Base-by-base conservation (phyloP, 306 rosid species). In the Arachis hypogaea region DNA sequence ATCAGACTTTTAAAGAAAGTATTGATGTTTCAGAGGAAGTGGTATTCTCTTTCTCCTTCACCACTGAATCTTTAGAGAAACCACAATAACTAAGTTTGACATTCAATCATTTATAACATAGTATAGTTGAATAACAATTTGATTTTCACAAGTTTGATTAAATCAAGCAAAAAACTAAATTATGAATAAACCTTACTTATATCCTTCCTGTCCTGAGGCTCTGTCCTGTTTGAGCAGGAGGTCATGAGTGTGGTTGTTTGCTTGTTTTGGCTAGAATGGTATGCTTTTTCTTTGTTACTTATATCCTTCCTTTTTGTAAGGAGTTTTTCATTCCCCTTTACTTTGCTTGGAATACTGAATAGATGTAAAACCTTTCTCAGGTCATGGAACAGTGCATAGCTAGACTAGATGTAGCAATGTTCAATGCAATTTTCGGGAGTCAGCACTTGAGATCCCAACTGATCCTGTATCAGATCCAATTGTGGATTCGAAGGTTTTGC, bases 391-490 rank as follows among this genome's bases (percentile, higher is more conserved):
- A 88, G 7, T 88, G 97, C 82, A 69, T 89, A 65, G 82, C 93
- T 57, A 94, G 97, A 81, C 84, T 94, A 49, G 99, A 94, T 69
- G 87, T 88, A 80, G 99, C 99, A 1, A 94, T 94, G 97, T 88
- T 94, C 82, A 94, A 94, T 83, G 99, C 97, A 63, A 88, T 94
- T 77, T 94, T 78, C 90, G 99, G 33, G 99, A 94, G 87, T 94
- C 99, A 18, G 95, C 87, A 69, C 86, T 84, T 66, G 99, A 94
- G 85, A 86, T 94, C 64, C 99, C 99, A 29, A 94, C 97, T 36
- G 99, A 94, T 82, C 99, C 99, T 29, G 79, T 94, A 58, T 94
- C 99, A 38, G 99, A 94, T 78, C 99, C 99, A 66, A 91, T 94
- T 33, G 77, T 92, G 51, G 99, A 94, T 85, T 82, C 96, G 38